Evolutionary conservation across 2,329 filamentous ascomycete species (phyloP).

Genomic region (Elsinoe arachidis): DNA sequence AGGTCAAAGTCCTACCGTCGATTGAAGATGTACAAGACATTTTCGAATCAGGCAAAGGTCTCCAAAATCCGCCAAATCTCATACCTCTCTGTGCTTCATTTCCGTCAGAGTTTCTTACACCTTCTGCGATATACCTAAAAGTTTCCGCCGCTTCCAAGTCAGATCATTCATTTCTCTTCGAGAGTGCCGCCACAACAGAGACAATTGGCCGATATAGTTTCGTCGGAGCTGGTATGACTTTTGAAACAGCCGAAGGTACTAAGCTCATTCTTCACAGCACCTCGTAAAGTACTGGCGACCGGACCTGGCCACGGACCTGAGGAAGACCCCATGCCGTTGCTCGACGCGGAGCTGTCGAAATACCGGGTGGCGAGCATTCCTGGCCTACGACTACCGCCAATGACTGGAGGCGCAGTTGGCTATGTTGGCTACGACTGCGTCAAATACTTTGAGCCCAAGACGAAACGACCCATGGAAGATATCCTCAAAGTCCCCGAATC

Average conservation of each 20-base stretch:
- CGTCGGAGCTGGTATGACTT: slow-evolving; percentile 60
- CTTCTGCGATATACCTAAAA: slow-evolving; percentile 91
- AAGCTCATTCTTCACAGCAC: slow-evolving; percentile 35
- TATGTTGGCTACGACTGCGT: slow-evolving; percentile 98
- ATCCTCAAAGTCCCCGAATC: slow-evolving; percentile 83
- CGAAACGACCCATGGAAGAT: slow-evolving; percentile 74
- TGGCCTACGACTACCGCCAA: slow-evolving; percentile 68
- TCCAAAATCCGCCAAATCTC: slow-evolving; percentile 60
- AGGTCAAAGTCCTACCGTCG: slow-evolving; percentile 49
- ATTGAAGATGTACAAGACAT: slow-evolving; percentile 52
- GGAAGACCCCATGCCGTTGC: slow-evolving; percentile 71
- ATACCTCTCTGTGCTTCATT: slow-evolving; percentile 78
- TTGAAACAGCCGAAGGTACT: neutral
- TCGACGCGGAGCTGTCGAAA: slow-evolving; percentile 71
- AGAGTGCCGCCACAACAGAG: slow-evolving; percentile 85
- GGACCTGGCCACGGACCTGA: slow-evolving; percentile 79
- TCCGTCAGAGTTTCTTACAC: slow-evolving; percentile 85
- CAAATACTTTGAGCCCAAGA: slow-evolving; percentile 95
- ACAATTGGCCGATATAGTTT: slow-evolving; percentile 94
- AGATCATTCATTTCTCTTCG: slow-evolving; percentile 85
- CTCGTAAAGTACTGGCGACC: slow-evolving; percentile 72
- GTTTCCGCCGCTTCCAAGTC: slow-evolving; percentile 60
- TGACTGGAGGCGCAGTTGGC: slow-evolving; percentile 88
- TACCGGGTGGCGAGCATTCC: slow-evolving; percentile 77
- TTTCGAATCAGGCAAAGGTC: slow-evolving; percentile 42